Conservation (phyloP, 2,329 filamentous ascomycete species). For the Zalaria sp. region DNA sequence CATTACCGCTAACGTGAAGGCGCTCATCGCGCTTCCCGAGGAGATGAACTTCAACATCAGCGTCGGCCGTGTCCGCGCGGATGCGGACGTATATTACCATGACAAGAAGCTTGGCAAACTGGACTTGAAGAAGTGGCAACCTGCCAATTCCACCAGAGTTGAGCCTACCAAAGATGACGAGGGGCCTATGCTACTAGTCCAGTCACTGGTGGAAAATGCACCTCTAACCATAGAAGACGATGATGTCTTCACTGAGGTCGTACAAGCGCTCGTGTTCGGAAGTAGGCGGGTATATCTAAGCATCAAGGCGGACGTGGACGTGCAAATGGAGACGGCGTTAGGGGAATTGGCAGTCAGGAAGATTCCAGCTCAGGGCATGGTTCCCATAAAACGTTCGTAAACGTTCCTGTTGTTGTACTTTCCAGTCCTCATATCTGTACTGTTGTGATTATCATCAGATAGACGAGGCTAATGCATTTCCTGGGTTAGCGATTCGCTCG, state of each 20-base stretch:
- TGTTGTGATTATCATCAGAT: not conserved
- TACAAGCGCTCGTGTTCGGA: conserved; percentile 70
- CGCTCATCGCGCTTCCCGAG: conserved; percentile 63
- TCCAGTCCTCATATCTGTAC: not conserved
- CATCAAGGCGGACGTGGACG: conserved; percentile 69
- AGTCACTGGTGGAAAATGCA: conserved; percentile 62
- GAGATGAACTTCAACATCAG: conserved; percentile 78
- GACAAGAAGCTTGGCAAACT: conserved; percentile 66
- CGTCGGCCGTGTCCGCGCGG: conserved; percentile 62
- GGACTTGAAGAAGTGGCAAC: conserved; percentile 68
- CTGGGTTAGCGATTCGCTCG: conserved; percentile 19
- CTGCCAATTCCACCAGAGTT: conserved; percentile 63
- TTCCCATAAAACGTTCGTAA: conserved; percentile 87
- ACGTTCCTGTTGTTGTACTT: conserved; percentile 4
- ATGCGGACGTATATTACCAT: conserved; percentile 69
- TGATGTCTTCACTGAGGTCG: conserved; percentile 62
- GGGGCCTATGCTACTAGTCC: conserved; percentile 53
- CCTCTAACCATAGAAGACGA: conserved; percentile 73
- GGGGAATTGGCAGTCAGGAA: conserved; percentile 69
- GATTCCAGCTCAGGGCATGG: conserved; percentile 68
- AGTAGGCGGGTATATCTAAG: conserved; percentile 53
- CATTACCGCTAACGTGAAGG: conserved; percentile 71
- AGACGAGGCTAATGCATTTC: conserved; percentile 17
- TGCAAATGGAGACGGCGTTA: conserved; percentile 66
- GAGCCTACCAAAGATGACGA: conserved; percentile 38